Conservation (phyloP, 2,329 filamentous ascomycete genomes). For the Chalara sp. region DNA sequence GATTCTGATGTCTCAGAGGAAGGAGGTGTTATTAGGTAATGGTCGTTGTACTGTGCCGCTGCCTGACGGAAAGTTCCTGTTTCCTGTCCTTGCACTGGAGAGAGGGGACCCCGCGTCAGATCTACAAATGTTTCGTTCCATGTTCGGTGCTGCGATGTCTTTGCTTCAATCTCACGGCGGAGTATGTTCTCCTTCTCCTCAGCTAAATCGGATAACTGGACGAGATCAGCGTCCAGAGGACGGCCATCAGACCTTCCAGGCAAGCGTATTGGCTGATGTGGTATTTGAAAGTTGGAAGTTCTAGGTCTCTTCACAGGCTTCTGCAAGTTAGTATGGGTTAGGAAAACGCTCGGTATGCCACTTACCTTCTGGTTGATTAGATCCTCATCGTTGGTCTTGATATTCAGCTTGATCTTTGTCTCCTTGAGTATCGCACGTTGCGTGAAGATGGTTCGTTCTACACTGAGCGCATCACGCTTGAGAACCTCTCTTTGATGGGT, state of each 20-base stretch:
- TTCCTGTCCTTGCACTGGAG: conserved; percentile 59
- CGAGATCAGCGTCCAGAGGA: conserved; percentile 69
- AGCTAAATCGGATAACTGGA: conserved; percentile 67
- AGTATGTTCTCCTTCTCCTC: conserved; percentile 79
- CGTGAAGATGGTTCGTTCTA: conserved; percentile 75
- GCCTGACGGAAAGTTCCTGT: conserved; percentile 60
- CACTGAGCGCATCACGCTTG: conserved; percentile 68
- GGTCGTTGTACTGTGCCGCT: conserved; percentile 50
- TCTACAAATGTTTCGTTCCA: conserved; percentile 92
- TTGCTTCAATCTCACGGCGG: conserved; percentile 74
- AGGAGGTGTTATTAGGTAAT: conserved; percentile 62
- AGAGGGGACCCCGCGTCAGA: conserved; percentile 77
- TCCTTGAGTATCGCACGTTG: conserved; percentile 78
- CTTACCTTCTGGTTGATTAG: conserved; percentile 88
- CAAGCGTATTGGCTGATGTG: conserved; percentile 60
- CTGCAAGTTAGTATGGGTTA: conserved; percentile 4
- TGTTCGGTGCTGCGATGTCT: conserved; percentile 79
- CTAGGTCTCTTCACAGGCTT: conserved; percentile 67
- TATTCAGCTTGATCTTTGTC: conserved; percentile 78
- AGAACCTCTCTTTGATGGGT: conserved; percentile 74
- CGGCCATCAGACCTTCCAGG: conserved; percentile 65
- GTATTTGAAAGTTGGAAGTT: conserved; percentile 45
- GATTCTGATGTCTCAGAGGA: conserved; percentile 34
- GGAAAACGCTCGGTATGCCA: conserved; percentile 2
- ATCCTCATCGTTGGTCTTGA: conserved; percentile 91